These are phyloP conservation scores for Plasmodium knowlesi DNA, from an alignment of 169 alveolate genomes.

Conservation along the genomic window DNA sequence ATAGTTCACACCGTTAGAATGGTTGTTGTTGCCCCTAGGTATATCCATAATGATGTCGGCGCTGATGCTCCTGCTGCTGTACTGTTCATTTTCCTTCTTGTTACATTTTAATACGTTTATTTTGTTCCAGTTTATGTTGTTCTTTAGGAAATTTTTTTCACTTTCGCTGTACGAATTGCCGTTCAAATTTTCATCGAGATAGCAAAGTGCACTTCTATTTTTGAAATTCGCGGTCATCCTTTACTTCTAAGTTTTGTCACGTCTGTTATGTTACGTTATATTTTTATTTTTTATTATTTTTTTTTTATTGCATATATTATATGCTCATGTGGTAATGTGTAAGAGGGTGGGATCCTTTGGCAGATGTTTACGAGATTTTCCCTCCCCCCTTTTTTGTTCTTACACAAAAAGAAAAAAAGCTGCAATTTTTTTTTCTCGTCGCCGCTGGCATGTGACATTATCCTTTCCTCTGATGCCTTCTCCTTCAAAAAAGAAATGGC, in stretches of 20 bases:
- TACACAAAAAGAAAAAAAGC: not conserved
- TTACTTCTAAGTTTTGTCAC: not conserved
- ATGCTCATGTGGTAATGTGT: not conserved
- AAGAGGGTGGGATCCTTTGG: not conserved
- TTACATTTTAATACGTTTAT: conserved; percentile 6
- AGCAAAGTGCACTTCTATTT: conserved; percentile 11
- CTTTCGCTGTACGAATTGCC: conserved; percentile 28
- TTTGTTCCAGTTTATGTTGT: conserved; percentile 50
- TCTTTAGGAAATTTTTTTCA: conserved; percentile 36
- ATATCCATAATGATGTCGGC: not conserved
- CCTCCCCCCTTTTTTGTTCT: not conserved
- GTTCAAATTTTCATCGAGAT: conserved; percentile 38
- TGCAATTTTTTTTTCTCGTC: not conserved
- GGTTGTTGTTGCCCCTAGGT: not conserved
- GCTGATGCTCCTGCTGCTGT: not conserved
- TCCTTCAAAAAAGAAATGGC: not conserved
- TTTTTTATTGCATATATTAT: not conserved
- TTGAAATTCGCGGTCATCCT: conserved; percentile 35
- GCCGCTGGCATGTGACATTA: not conserved
- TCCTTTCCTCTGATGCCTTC: not conserved
- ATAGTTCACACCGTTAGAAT: not conserved
- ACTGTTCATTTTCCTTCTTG: not conserved
- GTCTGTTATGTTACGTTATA: not conserved
- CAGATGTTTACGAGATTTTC: not conserved
- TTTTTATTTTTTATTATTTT: not conserved